phyloP scores from a whole-genome alignment of 805 yeast genomes.

The Tetrapisispora arboricola region DNA sequence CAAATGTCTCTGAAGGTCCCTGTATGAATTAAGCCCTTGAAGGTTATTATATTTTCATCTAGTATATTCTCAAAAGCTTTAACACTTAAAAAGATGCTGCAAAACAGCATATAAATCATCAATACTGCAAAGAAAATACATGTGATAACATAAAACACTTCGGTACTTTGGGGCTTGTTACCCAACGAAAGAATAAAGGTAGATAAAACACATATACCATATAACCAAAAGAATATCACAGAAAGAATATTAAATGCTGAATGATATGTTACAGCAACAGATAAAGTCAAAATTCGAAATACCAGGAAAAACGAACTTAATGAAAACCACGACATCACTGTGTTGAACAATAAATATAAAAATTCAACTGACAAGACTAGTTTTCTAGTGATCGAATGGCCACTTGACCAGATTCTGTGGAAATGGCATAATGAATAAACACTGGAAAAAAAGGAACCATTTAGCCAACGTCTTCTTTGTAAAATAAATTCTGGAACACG shows the following conservation, averaged over 20 bases:
- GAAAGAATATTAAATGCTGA: conserved; percentile 69
- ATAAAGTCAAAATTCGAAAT: conserved; percentile 74
- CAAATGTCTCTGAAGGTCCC: conserved; percentile 75
- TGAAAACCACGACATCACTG: conserved; percentile 86
- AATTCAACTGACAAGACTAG: conserved; percentile 68
- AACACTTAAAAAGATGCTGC: conserved; percentile 72
- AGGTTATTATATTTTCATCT: conserved; percentile 27
- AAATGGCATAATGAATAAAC: conserved; percentile 75
- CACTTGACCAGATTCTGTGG: conserved; percentile 65
- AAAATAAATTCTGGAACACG: conserved; percentile 74
- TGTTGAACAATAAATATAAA: conserved; percentile 60
- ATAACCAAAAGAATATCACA: conserved; percentile 75
- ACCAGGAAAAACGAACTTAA: conserved; percentile 83
- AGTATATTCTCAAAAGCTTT: conserved; percentile 49
- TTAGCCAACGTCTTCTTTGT: conserved; percentile 93
- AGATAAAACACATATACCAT: conserved; percentile 66
- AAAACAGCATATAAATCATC: conserved; percentile 84
- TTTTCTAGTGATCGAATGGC: conserved; percentile 61
- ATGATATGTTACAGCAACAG: conserved; percentile 47
- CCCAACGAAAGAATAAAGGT: conserved; percentile 89
- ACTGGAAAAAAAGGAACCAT: conserved; percentile 94
- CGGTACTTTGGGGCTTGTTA: conserved; percentile 87
- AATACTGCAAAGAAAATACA: conserved; percentile 74
- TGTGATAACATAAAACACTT: conserved; percentile 61
- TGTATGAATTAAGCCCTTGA: conserved; percentile 45